Base-by-base conservation (phyloP, 106 monocot genomes). In the Dioscorea alata region DNA sequence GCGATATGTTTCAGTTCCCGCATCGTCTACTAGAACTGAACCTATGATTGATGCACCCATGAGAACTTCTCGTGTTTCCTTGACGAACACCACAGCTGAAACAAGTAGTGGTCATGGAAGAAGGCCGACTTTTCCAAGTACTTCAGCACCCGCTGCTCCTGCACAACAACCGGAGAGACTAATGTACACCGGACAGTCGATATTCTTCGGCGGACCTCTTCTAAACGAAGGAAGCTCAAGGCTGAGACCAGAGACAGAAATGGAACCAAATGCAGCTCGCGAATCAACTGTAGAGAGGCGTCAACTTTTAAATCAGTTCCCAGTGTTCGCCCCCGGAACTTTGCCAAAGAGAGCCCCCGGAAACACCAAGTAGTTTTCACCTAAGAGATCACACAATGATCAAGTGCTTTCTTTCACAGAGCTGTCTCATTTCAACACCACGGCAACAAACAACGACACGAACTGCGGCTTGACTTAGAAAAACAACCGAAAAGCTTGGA, bases 131-230 rank as follows among this genome's bases (percentile, higher is more conserved):
- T 23, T 48, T 51, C 51, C 58, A 13, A 77, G 78, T 71, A 32
- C 53, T 35, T 69, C 42, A 42, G 10, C 70, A 23, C 57, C 53
- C 15, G 42, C 20, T 18, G 35, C 74, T 60, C 59, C 78, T 23
- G 12, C 28, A 35, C 75, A 73, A 8, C 83, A 54, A 49, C 80
- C 75, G 60, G 97, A 99, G 68, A 87, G 90, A 60, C 60, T 92
- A 25, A 79, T 63, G 42, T 89, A 89, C 57, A 89, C 83, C 0
- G 92, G 89, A 23, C 92, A 92, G 68, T 93, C 92, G 0, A 99
- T 99, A 85, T 99, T 99, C 71, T 99, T 99, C 59, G 97, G 92
- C 14, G 97, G 97, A 2, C 97, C 97, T 8, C 86, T 97, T 69
- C 53, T 87, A 12, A 71, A 69, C 20, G 82, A 69, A 10, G 42